Conservation (phyloP, 129 eudicot species). For the Lonicera japonica region DNA sequence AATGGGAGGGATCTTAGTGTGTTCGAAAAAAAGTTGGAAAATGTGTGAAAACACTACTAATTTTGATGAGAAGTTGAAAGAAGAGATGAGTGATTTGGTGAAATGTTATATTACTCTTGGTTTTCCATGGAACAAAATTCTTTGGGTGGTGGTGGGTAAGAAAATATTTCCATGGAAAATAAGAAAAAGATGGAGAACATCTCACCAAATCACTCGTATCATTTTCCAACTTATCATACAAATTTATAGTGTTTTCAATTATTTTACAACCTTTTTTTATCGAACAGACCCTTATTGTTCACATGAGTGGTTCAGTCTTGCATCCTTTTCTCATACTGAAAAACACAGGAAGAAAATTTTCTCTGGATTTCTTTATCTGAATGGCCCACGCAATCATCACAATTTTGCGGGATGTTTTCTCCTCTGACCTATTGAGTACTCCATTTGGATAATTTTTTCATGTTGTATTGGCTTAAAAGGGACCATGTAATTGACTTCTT, state of each 20-base stretch:
- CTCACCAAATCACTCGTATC: too few relatives aligned
- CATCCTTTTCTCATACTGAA: neutral
- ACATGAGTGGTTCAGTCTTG: neutral
- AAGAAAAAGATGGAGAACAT: too few relatives aligned
- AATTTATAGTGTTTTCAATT: too few relatives aligned
- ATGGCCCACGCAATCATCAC: neutral
- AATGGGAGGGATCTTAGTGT: neutral
- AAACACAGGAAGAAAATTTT: neutral
- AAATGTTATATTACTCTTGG: too few relatives aligned
- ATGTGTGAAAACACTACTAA: too few relatives aligned
- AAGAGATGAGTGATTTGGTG: too few relatives aligned
- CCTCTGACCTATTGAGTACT: neutral
- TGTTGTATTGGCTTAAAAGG: neutral
- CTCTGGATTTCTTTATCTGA: neutral
- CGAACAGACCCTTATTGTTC: neutral
- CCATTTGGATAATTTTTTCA: neutral
- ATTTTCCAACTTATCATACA: neutral
- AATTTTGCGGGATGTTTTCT: neutral
- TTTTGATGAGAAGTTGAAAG: too few relatives aligned
- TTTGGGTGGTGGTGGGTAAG: too few relatives aligned
- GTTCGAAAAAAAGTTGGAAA: neutral
- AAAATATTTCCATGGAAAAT: too few relatives aligned
- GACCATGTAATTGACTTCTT: neutral
- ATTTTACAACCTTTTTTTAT: too few relatives aligned
- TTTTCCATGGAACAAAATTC: too few relatives aligned